Percentiles rank a stretch among this genome's conserved stretches.
Evolutionary conservation across 768 basidiomycete species (phyloP).

Genomic region (Thelephora ganbajun): DNA sequence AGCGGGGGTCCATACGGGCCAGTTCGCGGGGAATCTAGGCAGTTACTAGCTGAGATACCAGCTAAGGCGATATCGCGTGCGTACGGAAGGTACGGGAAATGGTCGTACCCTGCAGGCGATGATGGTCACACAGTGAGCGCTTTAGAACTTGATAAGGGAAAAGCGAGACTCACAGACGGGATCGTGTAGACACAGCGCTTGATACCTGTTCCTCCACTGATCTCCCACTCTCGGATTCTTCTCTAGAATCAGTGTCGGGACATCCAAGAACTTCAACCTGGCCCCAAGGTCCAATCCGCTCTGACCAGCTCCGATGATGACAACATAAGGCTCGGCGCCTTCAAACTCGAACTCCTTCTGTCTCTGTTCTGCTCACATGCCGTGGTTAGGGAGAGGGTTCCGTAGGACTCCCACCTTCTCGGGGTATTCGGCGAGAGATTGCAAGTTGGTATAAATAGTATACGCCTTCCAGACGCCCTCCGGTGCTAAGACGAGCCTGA

Average conservation of each 20-base stretch:
- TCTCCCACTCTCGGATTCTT: slow-evolving; percentile 47
- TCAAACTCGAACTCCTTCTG: slow-evolving; percentile 22
- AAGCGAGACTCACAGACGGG: slow-evolving; percentile 41
- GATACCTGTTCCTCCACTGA: slow-evolving; percentile 54
- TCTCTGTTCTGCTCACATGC: slow-evolving; percentile 27
- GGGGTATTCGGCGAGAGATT: slow-evolving; percentile 32
- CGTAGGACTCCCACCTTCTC: slow-evolving; percentile 24
- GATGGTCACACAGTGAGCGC: background rate
- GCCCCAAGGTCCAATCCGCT: slow-evolving; percentile 43
- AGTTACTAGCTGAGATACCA: background rate
- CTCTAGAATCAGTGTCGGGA: slow-evolving; percentile 45
- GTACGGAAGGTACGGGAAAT: slow-evolving; percentile 32
- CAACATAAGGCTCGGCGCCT: slow-evolving; percentile 33
- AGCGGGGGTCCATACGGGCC: slow-evolving; percentile 17
- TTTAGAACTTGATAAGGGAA: slow-evolving; percentile 2
- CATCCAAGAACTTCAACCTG: slow-evolving; percentile 36
- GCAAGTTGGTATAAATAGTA: slow-evolving; percentile 34
- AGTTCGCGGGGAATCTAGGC: slow-evolving; percentile 18
- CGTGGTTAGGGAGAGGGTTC: slow-evolving; percentile 21
- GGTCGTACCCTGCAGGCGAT: slow-evolving; percentile 29
- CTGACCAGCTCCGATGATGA: slow-evolving; percentile 39
- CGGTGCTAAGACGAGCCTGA: slow-evolving; percentile 30
- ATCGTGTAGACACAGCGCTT: slow-evolving; percentile 53
- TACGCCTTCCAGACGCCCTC: slow-evolving; percentile 33
- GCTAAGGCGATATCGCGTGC: background rate